A percentile compares a stretch with the other conserved stretches of the same genome.
Conservation (phyloP, 169 alveolate genomes). For the Cryptosporidium felis region DNA sequence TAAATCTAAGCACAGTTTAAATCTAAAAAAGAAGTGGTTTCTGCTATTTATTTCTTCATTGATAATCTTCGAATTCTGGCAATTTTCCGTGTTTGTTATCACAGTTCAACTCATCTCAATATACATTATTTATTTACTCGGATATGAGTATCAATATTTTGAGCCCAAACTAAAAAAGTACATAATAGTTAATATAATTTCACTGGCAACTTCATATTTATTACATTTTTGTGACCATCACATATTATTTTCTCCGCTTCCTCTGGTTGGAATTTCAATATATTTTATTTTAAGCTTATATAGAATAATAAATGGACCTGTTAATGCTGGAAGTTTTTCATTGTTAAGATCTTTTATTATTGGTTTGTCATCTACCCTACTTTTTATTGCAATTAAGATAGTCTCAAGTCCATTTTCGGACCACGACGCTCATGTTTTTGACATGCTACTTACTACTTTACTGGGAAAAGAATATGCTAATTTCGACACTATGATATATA, state of each 20-base stretch:
- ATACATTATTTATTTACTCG: conserved; percentile 14
- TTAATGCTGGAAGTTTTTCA: neutral
- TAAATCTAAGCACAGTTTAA: neutral
- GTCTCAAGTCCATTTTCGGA: conserved; percentile 26
- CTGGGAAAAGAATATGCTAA: conserved; percentile 18
- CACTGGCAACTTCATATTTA: neutral
- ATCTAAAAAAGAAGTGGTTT: conserved; percentile 4
- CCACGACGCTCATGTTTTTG: conserved; percentile 74
- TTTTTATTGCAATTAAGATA: neutral
- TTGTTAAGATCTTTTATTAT: neutral
- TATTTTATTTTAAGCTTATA: neutral
- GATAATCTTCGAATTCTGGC: conserved; percentile 44
- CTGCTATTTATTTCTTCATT: conserved; percentile 1
- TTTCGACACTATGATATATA: conserved; percentile 74
- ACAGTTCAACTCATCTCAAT: conserved; percentile 21
- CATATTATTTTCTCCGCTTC: conserved; percentile 19
- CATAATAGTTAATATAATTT: neutral
- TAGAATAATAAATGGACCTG: too few relatives aligned
- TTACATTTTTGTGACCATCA: conserved; percentile 24
- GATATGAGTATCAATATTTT: neutral
- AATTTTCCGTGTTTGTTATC: conserved; percentile 52
- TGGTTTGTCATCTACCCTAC: neutral
- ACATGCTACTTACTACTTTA: conserved; percentile 47
- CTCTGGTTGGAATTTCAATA: conserved; percentile 32
- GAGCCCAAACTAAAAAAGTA: neutral